A percentile compares a stretch with the other conserved stretches of the same genome.
Evolutionary conservation across 495 filamentous ascomycete species (phyloP).

Genomic region (Sphaerosporella brunnea): DNA sequence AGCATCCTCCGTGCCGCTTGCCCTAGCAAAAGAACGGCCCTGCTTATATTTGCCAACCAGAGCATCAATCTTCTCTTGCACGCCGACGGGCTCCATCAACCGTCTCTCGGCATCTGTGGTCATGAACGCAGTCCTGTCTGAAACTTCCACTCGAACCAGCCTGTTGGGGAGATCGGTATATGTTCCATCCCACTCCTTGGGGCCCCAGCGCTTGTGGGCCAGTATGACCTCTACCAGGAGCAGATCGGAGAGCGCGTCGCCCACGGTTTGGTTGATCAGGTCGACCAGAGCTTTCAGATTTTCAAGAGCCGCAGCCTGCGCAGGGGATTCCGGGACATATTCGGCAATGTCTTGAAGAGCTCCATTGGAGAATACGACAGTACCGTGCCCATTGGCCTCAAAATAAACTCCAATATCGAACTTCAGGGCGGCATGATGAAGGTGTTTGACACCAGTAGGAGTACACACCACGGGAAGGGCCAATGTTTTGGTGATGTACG

Average conservation of each 20-base stretch:
- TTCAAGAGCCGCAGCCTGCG: constrained; percentile 67
- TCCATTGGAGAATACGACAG: constrained; percentile 75
- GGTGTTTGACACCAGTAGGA: constrained; percentile 87
- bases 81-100: constrained; percentile 57
- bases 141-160: constrained; percentile 80
- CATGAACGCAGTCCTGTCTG: constrained; percentile 69
- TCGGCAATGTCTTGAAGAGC: constrained; percentile 59
- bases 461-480: constrained; percentile 85
- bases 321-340: constrained; percentile 72
- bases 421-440: constrained; percentile 80
- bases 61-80: constrained; percentile 70
- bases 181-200: constrained; percentile 78
- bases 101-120: constrained; percentile 81
- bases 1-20: constrained; percentile 89
- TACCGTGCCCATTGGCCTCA: constrained; percentile 95
- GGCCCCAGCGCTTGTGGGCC: constrained; percentile 81
- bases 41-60: constrained; percentile 79
- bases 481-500: constrained; percentile 72
- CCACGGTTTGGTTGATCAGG: constrained; percentile 93
- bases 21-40: constrained; percentile 75
- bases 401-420: constrained; percentile 96
- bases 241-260: constrained; percentile 88
- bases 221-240: constrained; percentile 92
- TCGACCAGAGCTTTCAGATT: constrained; percentile 64
- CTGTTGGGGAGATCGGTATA: constrained; percentile 93